Percentiles rank a stretch among this genome's conserved stretches.
These are phyloP conservation scores for Leucosporidium creatinivorum DNA, from an alignment of 768 basidiomycete genomes.

Conservation along the genomic window DNA sequence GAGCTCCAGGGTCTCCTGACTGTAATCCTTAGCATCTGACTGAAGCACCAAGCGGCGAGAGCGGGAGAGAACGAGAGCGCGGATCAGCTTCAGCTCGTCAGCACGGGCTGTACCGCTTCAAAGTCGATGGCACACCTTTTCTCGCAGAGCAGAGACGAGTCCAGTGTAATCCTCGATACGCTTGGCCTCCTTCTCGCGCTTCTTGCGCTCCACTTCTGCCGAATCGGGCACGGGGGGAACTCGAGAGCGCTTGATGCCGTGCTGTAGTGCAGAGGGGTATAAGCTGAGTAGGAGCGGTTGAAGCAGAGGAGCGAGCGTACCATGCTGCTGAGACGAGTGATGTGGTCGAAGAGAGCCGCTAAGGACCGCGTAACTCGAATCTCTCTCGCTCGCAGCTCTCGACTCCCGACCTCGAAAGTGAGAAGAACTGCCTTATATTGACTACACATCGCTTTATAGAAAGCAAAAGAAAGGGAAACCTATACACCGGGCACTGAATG, in stretches of 20 bases:
- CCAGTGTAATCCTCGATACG: constrained; percentile 71
- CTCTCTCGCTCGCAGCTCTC: no score
- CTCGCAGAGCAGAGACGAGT: constrained; percentile 53
- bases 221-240: constrained; percentile 35
- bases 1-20: constrained; percentile 63
- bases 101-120: neutral
- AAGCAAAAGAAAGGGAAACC: no score
- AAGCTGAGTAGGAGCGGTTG: no score
- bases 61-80: no score
- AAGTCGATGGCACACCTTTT: constrained; percentile 45
- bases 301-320: no score
- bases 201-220: constrained; percentile 28
- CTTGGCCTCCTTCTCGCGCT: constrained; percentile 52
- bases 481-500: no score
- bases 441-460: no score
- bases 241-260: constrained; percentile 43
- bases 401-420: no score
- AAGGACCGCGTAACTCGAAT: no score
- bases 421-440: no score
- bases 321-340: no score
- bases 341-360: no score
- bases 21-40: constrained; percentile 66
- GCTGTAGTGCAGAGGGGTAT: constrained; percentile 32
- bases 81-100: neutral
- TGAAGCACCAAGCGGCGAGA: constrained; percentile 39